Conservation (phyloP, 495 filamentous ascomycete genomes). For the Hypoxylon subgilvum region DNA sequence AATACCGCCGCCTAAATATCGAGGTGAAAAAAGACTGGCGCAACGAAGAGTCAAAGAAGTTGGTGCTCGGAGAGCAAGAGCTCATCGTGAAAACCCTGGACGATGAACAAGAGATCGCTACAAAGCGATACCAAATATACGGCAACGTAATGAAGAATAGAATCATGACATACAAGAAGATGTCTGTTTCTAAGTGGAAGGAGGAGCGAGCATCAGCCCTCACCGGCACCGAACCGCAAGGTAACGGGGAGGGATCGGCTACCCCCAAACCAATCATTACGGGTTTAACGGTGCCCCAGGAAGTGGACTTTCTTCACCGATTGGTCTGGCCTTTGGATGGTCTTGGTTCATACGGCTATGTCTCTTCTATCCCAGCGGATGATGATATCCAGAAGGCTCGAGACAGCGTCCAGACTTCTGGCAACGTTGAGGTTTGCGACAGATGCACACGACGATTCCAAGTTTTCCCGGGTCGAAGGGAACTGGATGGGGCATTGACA, state of each 20-base stretch:
- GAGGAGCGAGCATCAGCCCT: slow-evolving; percentile 44
- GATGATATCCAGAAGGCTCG: slow-evolving; percentile 59
- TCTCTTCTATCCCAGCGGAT: slow-evolving; percentile 65
- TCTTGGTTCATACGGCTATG: slow-evolving; percentile 74
- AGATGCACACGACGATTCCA: slow-evolving; percentile 86
- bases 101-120: slow-evolving; percentile 80
- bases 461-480: slow-evolving; percentile 84
- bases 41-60: slow-evolving; percentile 43
- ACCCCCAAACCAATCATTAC: slow-evolving; percentile 63
- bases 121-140: slow-evolving; percentile 71
- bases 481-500: slow-evolving; percentile 78
- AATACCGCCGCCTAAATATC: slow-evolving; percentile 75
- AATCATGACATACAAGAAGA: slow-evolving; percentile 75
- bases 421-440: slow-evolving; percentile 86
- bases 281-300: slow-evolving; percentile 68
- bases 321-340: slow-evolving; percentile 65
- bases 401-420: slow-evolving; percentile 66
- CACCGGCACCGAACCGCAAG: slow-evolving; percentile 24
- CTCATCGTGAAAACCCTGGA: slow-evolving; percentile 80
- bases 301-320: slow-evolving; percentile 65
- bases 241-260: slow-evolving; percentile 32
- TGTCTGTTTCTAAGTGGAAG: slow-evolving; percentile 71
- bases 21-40: slow-evolving; percentile 60
- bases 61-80: slow-evolving; percentile 69
- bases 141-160: slow-evolving; percentile 79